Evolutionary conservation across 768 basidiomycete species (phyloP), one percentile per base, ranked within the genome.

Genomic region (Russula vinacea): DNA sequence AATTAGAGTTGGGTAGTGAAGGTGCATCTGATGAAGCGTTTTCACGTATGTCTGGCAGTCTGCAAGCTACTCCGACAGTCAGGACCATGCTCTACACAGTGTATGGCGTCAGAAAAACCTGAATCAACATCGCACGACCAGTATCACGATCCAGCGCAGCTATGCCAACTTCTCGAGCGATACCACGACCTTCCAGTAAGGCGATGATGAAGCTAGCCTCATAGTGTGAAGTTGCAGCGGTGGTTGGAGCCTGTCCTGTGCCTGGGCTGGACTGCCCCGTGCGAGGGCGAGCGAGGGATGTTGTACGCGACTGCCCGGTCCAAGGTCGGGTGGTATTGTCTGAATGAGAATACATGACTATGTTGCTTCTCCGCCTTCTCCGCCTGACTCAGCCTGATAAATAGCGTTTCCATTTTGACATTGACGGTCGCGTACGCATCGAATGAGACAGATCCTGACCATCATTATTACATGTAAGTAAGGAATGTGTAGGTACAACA

Each of bases 11-110:
- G 94, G 94, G 5, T 76, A 78, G 68, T 93, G 88, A 11, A 92
- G 73, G 69, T 90, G 86, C 84, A 93, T 85, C 66, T 93, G 91
- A 70, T 93, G 90, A 22, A 94, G 74, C 0, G 91, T 90, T 74
- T 94, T 94, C 64, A 92, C 87, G 67, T 93, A 95, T 16, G 93
- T 94, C 61, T 90, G 86, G 62, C 88, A 88, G 71, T 97, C 94
- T 40, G 88, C 84, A 35, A 93, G 80, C 91, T 95, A 52, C 44
- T 65, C 42, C 32, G 29, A 9, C 45, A 39, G 22, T 58, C 45
- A 57, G 35, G 40, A 52, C 57, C 56, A 42, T 24, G 62, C 13
- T 26, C 22, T n/a, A 54, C 45, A 24, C 24, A 3, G 56, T 39
- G 58, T 55, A 62, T 37, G 58, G 52, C 24, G 44, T 60, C 13